Evolutionary conservation across 306 rosid species (phyloP), one percentile per base, ranked within the genome.

Genomic region (Trifolium pratense): DNA sequence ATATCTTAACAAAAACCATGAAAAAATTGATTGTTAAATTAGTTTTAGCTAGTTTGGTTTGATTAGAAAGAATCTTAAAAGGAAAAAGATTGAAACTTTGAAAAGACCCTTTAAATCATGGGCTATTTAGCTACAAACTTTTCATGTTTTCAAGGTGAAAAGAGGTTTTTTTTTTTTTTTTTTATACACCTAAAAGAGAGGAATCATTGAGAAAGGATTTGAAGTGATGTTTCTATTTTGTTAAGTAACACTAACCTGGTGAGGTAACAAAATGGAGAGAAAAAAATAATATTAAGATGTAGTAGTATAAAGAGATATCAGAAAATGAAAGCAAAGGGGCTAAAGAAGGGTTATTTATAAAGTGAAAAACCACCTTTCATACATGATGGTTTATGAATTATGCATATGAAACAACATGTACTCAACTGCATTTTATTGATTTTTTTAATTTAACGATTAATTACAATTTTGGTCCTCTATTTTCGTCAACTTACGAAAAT

Each of bases 181-280:
- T 29, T 29, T 29, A 4, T 48, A 66, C 31, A 14, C 37, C 79
- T 63, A 85, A 84, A 87, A 81, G 65, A 73, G 79, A 57, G 75
- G 79, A 80, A 74, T 57, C 77, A 79, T 14, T 75, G 86, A 74
- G 69, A 77, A 55, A 48, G 62, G 66, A 65, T 71, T 66, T 58
- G 16, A 65, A 74, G 65, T 70, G 67, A 79, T 82, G 90, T 80
- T 75, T 77, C 20, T 70, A 51, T 82, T 82, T 88, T 86, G 75
- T 51, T 85, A 75, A 81, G 85, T 84, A 82, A 83, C 88, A 81
- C 91, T 83, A 82, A 83, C 89, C 89, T 82, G 78, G 68, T 63
- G 81, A 75, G 62, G 42, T 73, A 79, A 78, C 57, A 74, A 67
- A 82, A 61, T 42, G 69, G 66, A 59, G 66, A 55, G 75, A 70